These are phyloP conservation scores for Heterobasidion occidentale DNA, from an alignment of 1,284 basidiomycete genomes.

Conservation along the genomic window DNA sequence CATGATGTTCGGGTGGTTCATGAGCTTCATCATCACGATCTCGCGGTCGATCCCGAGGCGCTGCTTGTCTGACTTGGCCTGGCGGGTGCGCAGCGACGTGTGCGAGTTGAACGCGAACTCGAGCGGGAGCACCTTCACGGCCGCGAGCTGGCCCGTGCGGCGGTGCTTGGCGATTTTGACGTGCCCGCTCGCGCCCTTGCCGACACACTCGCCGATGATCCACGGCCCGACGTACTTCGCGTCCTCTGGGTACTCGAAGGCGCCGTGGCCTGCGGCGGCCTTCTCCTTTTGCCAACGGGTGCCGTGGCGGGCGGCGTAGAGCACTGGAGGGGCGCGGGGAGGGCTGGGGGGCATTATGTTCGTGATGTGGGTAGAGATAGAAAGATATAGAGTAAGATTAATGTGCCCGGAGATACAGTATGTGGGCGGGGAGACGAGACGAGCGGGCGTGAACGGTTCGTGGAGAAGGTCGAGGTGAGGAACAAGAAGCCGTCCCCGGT, in stretches of 20 bases:
- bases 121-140: slow-evolving; percentile 96
- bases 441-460: not conserved
- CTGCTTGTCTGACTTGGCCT: slow-evolving; percentile 80
- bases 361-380: slow-evolving; percentile 1
- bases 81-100: slow-evolving; percentile 64
- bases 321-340: slow-evolving; percentile 58
- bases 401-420: not conserved
- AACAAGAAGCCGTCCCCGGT: not conserved
- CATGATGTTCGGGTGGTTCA: slow-evolving; percentile 97
- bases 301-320: slow-evolving; percentile 59
- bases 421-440: not conserved
- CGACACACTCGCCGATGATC: slow-evolving; percentile 91
- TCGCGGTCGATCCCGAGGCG: slow-evolving; percentile 92
- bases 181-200: slow-evolving; percentile 91
- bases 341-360: slow-evolving; percentile 31
- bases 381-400: slow-evolving; percentile 1
- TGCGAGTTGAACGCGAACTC: slow-evolving; percentile 77
- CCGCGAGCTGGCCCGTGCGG: slow-evolving; percentile 87
- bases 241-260: slow-evolving; percentile 70
- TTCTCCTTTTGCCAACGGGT: slow-evolving; percentile 82
- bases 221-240: slow-evolving; percentile 71
- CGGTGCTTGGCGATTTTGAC: slow-evolving; percentile 93
- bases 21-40: slow-evolving; percentile 99
- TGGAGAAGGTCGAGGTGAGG: not conserved
- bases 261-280: slow-evolving; percentile 57